These are phyloP conservation scores for Eucommia ulmoides DNA, from an alignment of 257 asterid genomes.

Conservation along the genomic window DNA sequence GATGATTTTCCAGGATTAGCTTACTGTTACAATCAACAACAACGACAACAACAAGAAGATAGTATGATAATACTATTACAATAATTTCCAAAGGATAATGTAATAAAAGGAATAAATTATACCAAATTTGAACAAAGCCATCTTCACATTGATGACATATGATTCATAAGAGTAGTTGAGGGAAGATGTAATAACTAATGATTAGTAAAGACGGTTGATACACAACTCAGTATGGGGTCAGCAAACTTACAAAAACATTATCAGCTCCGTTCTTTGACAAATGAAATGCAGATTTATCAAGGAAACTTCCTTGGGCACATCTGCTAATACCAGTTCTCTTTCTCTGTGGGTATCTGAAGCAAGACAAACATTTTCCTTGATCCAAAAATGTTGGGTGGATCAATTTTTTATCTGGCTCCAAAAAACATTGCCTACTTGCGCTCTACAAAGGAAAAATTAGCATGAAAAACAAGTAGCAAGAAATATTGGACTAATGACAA, in stretches of 20 bases:
- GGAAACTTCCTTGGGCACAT: conserved; percentile 45
- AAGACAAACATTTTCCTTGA: conserved; percentile 29
- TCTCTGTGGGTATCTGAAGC: conserved; percentile 49
- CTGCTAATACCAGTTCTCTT: conserved; percentile 28
- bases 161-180: background rate
- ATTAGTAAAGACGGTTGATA: background rate
- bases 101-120: background rate
- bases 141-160: background rate
- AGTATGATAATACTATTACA: background rate
- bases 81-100: background rate
- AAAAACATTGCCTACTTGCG: conserved; percentile 35
- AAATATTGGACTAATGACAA: background rate
- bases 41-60: background rate
- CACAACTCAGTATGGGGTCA: conserved; percentile 1
- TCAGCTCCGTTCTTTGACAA: conserved; percentile 23
- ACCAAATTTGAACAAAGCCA: background rate
- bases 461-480: conserved; percentile 1
- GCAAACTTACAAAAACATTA: conserved; percentile 31
- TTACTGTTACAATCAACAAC: background rate
- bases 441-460: conserved; percentile 35
- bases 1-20: background rate
- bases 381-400: conserved; percentile 18
- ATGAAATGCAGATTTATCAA: conserved; percentile 52
- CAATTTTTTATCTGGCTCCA: conserved; percentile 23
- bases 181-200: background rate